Evolutionary conservation across 805 yeast species (phyloP), one percentile per base, ranked within the genome.

Genomic region (Candida stauntonica): DNA sequence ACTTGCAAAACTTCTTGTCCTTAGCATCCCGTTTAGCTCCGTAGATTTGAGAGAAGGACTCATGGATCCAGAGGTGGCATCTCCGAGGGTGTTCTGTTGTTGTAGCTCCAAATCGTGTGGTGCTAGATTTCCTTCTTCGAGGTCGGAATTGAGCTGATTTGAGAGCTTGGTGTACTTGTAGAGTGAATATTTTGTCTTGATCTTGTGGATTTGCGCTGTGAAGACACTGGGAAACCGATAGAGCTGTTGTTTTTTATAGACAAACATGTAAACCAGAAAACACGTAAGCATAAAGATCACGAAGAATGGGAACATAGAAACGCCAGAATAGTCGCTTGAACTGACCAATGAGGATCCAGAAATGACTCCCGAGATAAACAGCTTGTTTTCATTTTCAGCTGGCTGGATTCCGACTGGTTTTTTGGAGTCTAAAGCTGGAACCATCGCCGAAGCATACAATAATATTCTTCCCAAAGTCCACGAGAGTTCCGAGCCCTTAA

Each of bases 391-490:
- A 19, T 54, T 54, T 5, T 42, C 44, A 32, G 55, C 48, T 29
- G 58, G 57, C 30, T 47, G 49, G 24, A 51, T 46, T 12, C 58
- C 58, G 16, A 54, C 50, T 13, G 24, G 16, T 11, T 32, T 38
- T 2, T 29, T 32, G 12, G 20, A 14, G 17, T 41, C 33, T 7
- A 35, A 8, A 15, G 46, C 46, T 7, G 41, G 38, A 17, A 53
- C 43, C 37, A 50, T 41, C 13, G 89, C 75, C 0, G 95, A 79
- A 0, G 96, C 96, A 58, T 79, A 86, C 11, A 91, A 59, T 4
- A 93, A 57, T 19, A 89, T 87, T 53, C 84, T 81, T 5, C 99
- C 99, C 26, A 93, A 58, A 0, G 98, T 91, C 99, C 99, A 93
- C 0, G 96, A 84, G 14, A 93, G 66, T 49, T 93, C 99, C 5